Conservation (phyloP, 345 rosid species). For the Syzygium aqueum region DNA sequence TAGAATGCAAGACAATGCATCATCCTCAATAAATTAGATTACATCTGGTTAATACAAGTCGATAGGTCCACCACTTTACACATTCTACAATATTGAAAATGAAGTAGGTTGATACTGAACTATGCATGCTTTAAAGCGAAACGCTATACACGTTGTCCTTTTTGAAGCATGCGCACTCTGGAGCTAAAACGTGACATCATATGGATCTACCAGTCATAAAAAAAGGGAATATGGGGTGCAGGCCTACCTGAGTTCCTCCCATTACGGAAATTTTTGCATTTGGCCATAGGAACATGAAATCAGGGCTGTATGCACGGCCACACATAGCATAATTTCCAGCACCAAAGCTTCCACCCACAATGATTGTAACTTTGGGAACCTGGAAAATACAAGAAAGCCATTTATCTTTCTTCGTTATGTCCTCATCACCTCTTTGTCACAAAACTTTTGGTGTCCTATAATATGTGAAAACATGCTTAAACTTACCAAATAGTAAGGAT, state of each 20-base stretch:
- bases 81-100: neutral
- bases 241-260: slow-evolving; percentile 91
- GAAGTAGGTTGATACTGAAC: neutral
- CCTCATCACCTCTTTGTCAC: neutral
- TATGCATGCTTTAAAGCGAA: neutral
- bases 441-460: neutral
- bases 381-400: slow-evolving; percentile 1
- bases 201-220: neutral
- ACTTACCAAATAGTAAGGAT: neutral
- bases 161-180: neutral
- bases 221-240: neutral
- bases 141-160: neutral
- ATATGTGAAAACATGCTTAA: neutral
- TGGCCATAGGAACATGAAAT: slow-evolving; percentile 94
- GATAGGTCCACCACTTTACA: neutral
- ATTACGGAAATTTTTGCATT: slow-evolving; percentile 89
- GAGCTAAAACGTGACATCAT: neutral
- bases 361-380: slow-evolving; percentile 86
- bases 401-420: neutral
- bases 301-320: slow-evolving; percentile 89
- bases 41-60: neutral
- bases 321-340: slow-evolving; percentile 99
- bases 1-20: neutral
- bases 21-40: neutral
- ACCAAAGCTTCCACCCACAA: slow-evolving; percentile 93